Evolutionary conservation across 1,284 basidiomycete genomes (phyloP), one percentile per base, ranked within the genome.

Genomic region (Boletus semigastroideus): DNA sequence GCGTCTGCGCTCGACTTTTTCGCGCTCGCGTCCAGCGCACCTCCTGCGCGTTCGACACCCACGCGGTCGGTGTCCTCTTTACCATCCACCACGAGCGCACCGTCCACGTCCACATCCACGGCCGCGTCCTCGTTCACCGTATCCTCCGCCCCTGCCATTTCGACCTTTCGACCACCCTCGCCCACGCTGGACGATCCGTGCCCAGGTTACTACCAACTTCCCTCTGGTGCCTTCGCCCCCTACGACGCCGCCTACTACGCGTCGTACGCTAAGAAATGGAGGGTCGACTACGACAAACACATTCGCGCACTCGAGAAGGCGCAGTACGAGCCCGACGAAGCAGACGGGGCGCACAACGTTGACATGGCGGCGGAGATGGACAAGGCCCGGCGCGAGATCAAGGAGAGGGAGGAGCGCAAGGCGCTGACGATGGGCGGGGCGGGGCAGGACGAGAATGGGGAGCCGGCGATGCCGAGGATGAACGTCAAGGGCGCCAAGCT

Each of bases 191-290:
- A 76, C 19, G 92, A 94, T 65, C 81, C 82, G 17, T 93, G 94
- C 68, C 92, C 92, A 2, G 92, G 92, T 2, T 95, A 94, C 72
- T 94, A 95, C 68, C 83, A 87, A 56, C 78, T 89, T 25, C 90
- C 91, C 0, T 86, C 87, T 1, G 91, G 92, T 11, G 65, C 77
- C 45, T 94, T 92, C 86, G 85, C 82, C 22, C 83, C 86, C 0
- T 79, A 94, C 67, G 90, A 94, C 50, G 70, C 82, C 1, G 77
- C 63, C n/a, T 92, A 90, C 68, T 94, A 92, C 65, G 76, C 77
- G 30, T 80, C 76, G 30, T 90, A 89, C 71, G 79, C 81, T 58
- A 76, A 80, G 53, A 85, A 83, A 63, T 90, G 87, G 87, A 75
- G 86, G 61, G 67, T 68, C 16, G 84, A 86, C 22, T 89, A 89